These are phyloP conservation scores for Medicago arabica DNA, from an alignment of 306 rosid species.

Conservation along the genomic window DNA sequence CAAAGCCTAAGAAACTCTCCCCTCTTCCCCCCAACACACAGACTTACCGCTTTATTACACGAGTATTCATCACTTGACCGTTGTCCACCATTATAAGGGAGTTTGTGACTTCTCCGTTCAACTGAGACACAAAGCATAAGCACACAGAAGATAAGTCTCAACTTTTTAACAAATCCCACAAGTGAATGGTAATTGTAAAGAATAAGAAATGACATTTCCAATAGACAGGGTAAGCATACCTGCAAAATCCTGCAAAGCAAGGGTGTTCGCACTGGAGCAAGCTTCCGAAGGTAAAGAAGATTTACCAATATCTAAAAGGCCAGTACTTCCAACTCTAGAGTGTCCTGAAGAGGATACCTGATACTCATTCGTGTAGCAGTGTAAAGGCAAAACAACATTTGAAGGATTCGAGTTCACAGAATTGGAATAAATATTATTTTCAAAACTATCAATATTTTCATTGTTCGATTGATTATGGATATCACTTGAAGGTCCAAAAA, in stretches of 20 bases:
- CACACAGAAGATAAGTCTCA: slow-evolving; percentile 29
- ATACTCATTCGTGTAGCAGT: slow-evolving; percentile 80
- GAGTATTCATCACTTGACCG: slow-evolving; percentile 49
- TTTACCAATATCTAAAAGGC: slow-evolving; percentile 39
- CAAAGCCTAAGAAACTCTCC: slow-evolving; percentile 7
- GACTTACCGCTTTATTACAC: slow-evolving; percentile 55
- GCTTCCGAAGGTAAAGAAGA: slow-evolving; percentile 52
- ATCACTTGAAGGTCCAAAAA: slow-evolving; percentile 70
- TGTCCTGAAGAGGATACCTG: slow-evolving; percentile 77
- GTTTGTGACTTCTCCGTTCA: slow-evolving; percentile 46
- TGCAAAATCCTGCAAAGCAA: slow-evolving; percentile 48
- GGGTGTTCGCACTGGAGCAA: slow-evolving; percentile 43
- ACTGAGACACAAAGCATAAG: slow-evolving; percentile 52
- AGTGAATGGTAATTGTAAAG: neutral
- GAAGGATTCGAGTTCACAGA: slow-evolving; percentile 66
- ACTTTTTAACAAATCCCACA: slow-evolving; percentile 35
- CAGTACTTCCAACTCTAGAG: slow-evolving; percentile 50
- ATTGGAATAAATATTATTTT: slow-evolving; percentile 62
- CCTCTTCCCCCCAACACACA: slow-evolving; percentile 25
- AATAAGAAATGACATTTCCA: slow-evolving; percentile 8
- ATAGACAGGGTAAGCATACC: slow-evolving; percentile 54
- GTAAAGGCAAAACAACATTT: slow-evolving; percentile 93
- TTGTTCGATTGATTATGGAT: slow-evolving; percentile 78
- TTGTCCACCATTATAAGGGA: slow-evolving; percentile 46
- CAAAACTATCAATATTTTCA: slow-evolving; percentile 75